A percentile compares a stretch with the other conserved stretches of the same genome.
Evolutionary conservation across 371 early-diverging fungal genomes (phyloP).

Genomic region (Syncephalastrum sp.): DNA sequence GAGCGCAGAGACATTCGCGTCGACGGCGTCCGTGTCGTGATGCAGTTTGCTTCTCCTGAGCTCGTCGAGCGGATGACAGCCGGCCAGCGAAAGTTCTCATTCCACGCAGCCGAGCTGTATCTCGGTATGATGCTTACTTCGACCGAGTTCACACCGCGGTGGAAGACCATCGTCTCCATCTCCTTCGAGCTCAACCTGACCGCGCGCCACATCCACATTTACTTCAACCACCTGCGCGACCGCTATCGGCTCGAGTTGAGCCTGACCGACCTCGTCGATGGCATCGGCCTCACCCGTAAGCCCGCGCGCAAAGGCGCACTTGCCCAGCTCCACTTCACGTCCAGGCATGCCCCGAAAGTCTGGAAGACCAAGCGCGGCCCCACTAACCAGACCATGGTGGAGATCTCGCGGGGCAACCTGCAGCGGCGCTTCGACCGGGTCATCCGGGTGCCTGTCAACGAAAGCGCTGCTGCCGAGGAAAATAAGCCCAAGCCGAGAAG

Average conservation of each 20-base stretch:
- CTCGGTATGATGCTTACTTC: slow-evolving; percentile 9
- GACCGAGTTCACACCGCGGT: slow-evolving; percentile 9
- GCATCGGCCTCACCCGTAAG: slow-evolving; percentile 9
- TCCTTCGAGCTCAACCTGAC: slow-evolving; percentile 15
- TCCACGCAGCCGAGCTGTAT: background rate
- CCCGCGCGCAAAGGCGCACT: slow-evolving; percentile 8
- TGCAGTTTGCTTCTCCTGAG: background rate
- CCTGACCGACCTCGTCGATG: slow-evolving; percentile 23
- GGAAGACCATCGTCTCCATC: slow-evolving; percentile 4
- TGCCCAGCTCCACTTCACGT: slow-evolving; percentile 21
- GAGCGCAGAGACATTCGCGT: background rate
- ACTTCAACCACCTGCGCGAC: slow-evolving; percentile 21
- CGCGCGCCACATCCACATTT: slow-evolving; percentile 16
- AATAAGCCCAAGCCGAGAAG: background rate
- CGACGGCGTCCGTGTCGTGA: slow-evolving; percentile 6
- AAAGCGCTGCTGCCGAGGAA: background rate
- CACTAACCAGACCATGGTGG: background rate
- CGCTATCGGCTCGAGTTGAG: slow-evolving; percentile 25
- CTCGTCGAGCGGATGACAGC: background rate
- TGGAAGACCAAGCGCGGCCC: slow-evolving; percentile 18
- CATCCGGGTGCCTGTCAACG: slow-evolving; percentile 4
- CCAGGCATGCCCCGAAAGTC: slow-evolving; percentile 23
- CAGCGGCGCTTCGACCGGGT: slow-evolving; percentile 27
- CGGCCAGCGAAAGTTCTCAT: too few species aligned
- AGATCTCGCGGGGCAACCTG: background rate